phyloP scores from a whole-genome alignment of 306 rosid species.

The Quercus suber region DNA sequence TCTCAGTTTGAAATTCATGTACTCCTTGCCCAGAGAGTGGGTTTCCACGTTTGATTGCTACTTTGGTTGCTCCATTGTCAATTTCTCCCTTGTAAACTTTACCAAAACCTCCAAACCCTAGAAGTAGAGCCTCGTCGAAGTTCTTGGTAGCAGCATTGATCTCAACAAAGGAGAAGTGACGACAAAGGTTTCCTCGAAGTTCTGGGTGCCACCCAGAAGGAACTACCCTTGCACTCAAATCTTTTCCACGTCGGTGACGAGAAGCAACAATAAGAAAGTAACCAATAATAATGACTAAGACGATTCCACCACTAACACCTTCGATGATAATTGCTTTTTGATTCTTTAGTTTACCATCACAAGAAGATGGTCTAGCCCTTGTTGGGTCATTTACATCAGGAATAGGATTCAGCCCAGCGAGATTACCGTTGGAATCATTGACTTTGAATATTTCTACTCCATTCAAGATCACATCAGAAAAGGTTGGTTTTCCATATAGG shows the following conservation, averaged over 20 bases:
- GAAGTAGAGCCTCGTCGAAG: conserved; percentile 51
- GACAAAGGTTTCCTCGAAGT: too few species aligned
- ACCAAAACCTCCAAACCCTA: conserved; percentile 96
- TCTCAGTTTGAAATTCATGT: conserved; percentile 93
- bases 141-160: too few species aligned
- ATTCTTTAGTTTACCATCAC: conserved; percentile 42
- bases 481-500: conserved; percentile 13
- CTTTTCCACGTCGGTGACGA: too few species aligned
- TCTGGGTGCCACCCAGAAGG: conserved; percentile 16
- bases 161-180: too few species aligned
- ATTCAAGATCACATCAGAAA: conserved; percentile 53
- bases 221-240: too few species aligned
- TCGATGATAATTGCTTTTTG: conserved; percentile 59
- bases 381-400: too few species aligned
- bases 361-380: too few species aligned
- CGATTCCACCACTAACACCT: conserved; percentile 58
- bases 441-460: conserved; percentile 89
- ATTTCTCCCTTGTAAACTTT: conserved; percentile 90
- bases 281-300: conserved; percentile 49
- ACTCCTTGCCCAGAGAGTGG: conserved; percentile 88
- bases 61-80: conserved; percentile 67
- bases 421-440: conserved; percentile 48
- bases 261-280: conserved; percentile 39
- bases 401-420: conserved; percentile 73
- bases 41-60: conserved; percentile 70